phyloP scores from a whole-genome alignment of 305 asterid species.

The Fraxinus albicans region DNA sequence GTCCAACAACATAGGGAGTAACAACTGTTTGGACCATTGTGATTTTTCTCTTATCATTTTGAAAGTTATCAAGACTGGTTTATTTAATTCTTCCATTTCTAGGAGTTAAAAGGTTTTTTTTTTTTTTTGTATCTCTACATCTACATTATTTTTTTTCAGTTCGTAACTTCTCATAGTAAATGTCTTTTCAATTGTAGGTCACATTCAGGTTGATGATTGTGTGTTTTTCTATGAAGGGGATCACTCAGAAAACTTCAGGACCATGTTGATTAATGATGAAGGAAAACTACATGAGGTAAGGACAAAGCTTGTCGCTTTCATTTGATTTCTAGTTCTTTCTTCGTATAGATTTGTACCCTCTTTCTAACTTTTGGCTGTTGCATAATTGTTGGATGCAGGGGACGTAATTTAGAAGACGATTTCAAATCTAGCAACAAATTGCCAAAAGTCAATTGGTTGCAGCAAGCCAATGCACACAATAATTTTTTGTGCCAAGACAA shows the following conservation, averaged over 20 bases:
- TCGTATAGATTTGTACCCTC: neutral
- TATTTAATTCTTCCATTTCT: neutral
- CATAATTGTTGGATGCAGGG: constrained; percentile 39
- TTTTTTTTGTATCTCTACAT: neutral
- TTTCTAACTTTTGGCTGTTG: constrained; percentile 14
- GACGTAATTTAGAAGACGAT: constrained; percentile 40
- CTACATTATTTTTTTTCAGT: neutral
- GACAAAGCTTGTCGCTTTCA: constrained; percentile 4
- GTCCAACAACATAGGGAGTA: neutral
- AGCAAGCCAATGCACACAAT: constrained; percentile 65
- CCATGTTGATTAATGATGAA: constrained; percentile 32
- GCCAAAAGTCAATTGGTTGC: constrained; percentile 68
- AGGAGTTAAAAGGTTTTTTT: neutral
- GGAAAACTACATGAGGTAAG: constrained; percentile 49
- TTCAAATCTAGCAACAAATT: constrained; percentile 31
- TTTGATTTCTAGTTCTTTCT: neutral
- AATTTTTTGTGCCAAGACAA: constrained; percentile 60
- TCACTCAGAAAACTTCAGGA: constrained; percentile 27
- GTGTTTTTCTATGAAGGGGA: constrained; percentile 17
- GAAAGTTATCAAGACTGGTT: neutral
- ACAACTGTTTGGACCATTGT: neutral
- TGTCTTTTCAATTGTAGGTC: constrained; percentile 5
- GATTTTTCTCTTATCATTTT: neutral
- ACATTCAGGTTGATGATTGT: constrained; percentile 14
- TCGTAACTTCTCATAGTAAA: neutral